Conservation (phyloP, 306 rosid genomes). For the Fragaria nilgerrensis region DNA sequence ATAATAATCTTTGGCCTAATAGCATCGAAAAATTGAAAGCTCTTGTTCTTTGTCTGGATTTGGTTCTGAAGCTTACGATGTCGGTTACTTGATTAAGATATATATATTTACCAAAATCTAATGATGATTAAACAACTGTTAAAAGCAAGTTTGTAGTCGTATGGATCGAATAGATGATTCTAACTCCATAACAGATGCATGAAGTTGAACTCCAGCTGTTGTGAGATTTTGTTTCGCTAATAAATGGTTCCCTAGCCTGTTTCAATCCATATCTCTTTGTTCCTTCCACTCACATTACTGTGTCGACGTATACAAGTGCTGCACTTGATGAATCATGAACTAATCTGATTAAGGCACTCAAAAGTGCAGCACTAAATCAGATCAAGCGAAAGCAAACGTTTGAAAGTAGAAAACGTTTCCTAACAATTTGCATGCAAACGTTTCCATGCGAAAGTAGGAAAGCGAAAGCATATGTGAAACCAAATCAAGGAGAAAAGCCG, state of each 20-base stretch:
- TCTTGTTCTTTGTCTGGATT: neutral
- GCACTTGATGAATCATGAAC: neutral
- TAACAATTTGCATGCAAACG: constrained; percentile 10
- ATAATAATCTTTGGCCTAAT: constrained; percentile 34
- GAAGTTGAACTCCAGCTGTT: neutral
- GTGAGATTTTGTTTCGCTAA: neutral
- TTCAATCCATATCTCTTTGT: neutral
- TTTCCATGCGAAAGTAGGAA: constrained; percentile 15
- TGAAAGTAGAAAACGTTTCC: too few relatives aligned
- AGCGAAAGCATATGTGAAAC: constrained; percentile 42
- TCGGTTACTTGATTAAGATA: neutral
- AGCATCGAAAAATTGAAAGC: neutral
- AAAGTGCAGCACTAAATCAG: neutral
- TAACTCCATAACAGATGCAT: neutral
- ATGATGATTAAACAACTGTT: neutral
- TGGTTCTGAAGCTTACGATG: neutral
- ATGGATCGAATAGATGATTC: neutral
- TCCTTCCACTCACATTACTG: neutral
- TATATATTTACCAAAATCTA: neutral
- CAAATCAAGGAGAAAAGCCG: constrained; percentile 16
- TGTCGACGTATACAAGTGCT: neutral
- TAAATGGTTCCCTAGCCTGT: neutral
- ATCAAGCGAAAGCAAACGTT: too few relatives aligned
- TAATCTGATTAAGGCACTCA: neutral
- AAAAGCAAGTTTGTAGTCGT: neutral